A percentile compares a stretch with the other conserved stretches of the same genome.
phyloP scores from a whole-genome alignment of 345 rosid species.

The Euphorbia tirucalli region DNA sequence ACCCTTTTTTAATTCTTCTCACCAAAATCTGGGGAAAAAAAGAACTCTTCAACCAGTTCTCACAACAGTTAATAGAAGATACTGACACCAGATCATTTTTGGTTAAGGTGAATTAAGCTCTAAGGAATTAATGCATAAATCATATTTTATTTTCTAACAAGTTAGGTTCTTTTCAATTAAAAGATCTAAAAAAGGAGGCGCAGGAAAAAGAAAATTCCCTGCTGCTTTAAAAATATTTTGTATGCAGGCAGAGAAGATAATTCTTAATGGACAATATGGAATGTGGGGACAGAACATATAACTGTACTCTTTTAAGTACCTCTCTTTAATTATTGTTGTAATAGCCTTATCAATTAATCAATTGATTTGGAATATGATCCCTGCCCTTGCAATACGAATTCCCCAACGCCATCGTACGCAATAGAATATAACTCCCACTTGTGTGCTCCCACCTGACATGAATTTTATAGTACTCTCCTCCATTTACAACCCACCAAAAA shows the following conservation, averaged over 20 bases:
- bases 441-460: conserved; percentile 9
- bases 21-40: too few relatives aligned
- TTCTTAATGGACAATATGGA: conserved; percentile 5
- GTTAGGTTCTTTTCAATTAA: neutral
- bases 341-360: conserved; percentile 6
- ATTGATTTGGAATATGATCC: conserved; percentile 31
- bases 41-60: too few relatives aligned
- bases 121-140: too few relatives aligned
- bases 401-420: conserved; percentile 22
- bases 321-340: conserved; percentile 12
- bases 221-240: neutral
- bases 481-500: conserved; percentile 17
- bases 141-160: neutral
- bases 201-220: neutral
- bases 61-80: too few relatives aligned
- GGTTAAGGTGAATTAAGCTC: too few relatives aligned
- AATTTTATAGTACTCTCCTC: conserved; percentile 21
- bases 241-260: neutral
- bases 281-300: conserved; percentile 10
- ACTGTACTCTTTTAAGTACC: conserved; percentile 25
- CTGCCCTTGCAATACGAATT: conserved; percentile 25
- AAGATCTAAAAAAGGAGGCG: neutral
- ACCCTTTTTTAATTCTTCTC: too few relatives aligned
- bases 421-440: conserved; percentile 22
- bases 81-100: too few relatives aligned